Percentiles rank a stretch among this genome's conserved stretches.
These are phyloP conservation scores for Nicotiana knightiana DNA, from an alignment of 257 asterid species.

Conservation along the genomic window DNA sequence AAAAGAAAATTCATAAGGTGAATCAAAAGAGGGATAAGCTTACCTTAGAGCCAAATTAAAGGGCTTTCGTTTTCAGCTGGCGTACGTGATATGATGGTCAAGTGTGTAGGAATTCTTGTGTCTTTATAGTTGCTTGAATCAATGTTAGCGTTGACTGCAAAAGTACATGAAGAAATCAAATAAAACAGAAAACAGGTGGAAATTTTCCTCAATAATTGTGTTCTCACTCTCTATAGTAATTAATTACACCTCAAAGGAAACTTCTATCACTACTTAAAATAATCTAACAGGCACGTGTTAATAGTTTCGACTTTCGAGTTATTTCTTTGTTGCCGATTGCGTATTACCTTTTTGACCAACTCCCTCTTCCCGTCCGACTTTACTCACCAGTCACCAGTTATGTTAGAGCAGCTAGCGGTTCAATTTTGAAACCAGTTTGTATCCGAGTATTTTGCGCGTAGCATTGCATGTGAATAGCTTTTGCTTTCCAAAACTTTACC, in stretches of 20 bases:
- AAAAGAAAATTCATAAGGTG: background rate
- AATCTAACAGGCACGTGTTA: background rate
- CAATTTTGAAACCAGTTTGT: background rate
- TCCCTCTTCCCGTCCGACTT: background rate
- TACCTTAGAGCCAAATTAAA: background rate
- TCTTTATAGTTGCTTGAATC: background rate
- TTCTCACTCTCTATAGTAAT: background rate
- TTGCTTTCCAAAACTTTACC: background rate
- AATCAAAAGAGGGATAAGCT: background rate
- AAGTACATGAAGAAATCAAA: background rate
- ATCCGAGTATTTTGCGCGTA: background rate
- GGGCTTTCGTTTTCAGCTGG: background rate
- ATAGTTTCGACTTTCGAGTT: background rate
- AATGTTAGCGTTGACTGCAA: background rate
- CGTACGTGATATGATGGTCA: background rate
- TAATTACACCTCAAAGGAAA: background rate
- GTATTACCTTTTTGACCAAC: conserved; percentile 1
- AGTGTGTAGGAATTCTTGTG: background rate
- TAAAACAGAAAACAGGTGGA: background rate
- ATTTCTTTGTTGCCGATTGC: background rate
- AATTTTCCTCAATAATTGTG: conserved; percentile 3
- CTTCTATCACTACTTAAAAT: background rate
- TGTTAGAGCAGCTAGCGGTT: background rate
- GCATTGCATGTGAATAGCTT: background rate
- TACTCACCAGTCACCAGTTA: background rate